A percentile compares a stretch with the other conserved stretches of the same genome.
phyloP scores from a whole-genome alignment of 192 early-diverging fungal genomes.

The Linnemannia exigua region DNA sequence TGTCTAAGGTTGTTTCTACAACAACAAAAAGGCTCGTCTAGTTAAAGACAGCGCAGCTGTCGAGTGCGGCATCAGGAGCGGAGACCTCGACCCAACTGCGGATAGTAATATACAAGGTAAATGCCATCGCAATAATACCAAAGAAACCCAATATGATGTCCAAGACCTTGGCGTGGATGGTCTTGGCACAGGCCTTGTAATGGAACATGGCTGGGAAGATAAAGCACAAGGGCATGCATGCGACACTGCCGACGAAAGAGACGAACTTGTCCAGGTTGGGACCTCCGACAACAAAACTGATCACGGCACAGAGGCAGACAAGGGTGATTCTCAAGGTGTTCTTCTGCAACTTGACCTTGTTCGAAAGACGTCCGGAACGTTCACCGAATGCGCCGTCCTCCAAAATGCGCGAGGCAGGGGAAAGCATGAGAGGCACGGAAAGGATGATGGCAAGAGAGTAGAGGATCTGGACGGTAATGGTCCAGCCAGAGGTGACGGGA shows the following conservation, averaged over 20 bases:
- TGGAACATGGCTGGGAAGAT: conserved; percentile 93
- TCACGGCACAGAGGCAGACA: conserved; percentile 71
- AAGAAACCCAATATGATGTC: conserved; percentile 77
- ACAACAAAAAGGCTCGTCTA: neutral
- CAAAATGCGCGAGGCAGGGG: conserved; percentile 89
- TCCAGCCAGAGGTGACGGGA: conserved; percentile 71
- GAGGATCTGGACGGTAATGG: conserved; percentile 77
- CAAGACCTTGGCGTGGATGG: conserved; percentile 60
- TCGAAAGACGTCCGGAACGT: conserved; percentile 73
- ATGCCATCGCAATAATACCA: conserved; percentile 77
- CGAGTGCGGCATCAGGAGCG: conserved; percentile 31
- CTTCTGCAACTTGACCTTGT: conserved; percentile 80
- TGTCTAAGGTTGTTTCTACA: neutral
- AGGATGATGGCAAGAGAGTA: conserved; percentile 92
- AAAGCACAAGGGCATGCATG: conserved; percentile 80
- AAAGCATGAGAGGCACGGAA: conserved; percentile 87
- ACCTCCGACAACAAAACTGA: conserved; percentile 76
- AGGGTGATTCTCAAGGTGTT: conserved; percentile 77
- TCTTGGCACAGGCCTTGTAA: conserved; percentile 69
- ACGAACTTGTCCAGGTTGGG: conserved; percentile 91
- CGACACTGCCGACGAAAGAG: conserved; percentile 84
- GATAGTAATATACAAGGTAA: conserved; percentile 85
- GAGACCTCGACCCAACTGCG: conserved; percentile 53
- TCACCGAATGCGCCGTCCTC: conserved; percentile 76
- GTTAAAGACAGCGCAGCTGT: conserved; percentile 34